Conservation (phyloP, 2,329 filamentous ascomycete species). For the Nothomitra cinnamomea region DNA sequence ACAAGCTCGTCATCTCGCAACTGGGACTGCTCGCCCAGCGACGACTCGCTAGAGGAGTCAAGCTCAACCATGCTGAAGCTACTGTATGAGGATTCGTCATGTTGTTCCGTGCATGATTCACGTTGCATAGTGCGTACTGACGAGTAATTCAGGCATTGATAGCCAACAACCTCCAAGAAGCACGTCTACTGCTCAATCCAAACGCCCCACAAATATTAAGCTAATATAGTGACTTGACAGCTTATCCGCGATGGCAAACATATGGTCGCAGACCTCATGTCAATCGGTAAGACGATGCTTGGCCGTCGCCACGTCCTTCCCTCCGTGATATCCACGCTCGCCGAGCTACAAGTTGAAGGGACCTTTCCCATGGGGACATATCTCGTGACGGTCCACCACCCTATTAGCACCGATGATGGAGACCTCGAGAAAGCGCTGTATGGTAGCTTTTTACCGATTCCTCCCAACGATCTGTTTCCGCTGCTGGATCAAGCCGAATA, state of each 20-base stretch:
- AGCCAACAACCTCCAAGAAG: constrained; percentile 77
- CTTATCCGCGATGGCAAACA: constrained; percentile 93
- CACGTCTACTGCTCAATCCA: constrained; percentile 18
- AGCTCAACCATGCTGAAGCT: constrained; percentile 80
- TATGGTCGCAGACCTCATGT: constrained; percentile 84
- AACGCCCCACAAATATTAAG: constrained; percentile 5
- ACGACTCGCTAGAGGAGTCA: constrained; percentile 71
- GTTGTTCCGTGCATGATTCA: constrained; percentile 7
- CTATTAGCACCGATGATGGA: constrained; percentile 71
- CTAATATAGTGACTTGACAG: constrained; percentile 21
- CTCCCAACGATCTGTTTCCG: constrained; percentile 50
- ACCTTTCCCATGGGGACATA: constrained; percentile 86
- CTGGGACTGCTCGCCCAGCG: constrained; percentile 75
- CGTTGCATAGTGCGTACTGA: not conserved
- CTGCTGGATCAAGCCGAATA: constrained; percentile 48
- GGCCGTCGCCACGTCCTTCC: constrained; percentile 83
- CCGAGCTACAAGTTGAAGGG: constrained; percentile 82
- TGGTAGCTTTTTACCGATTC: constrained; percentile 76
- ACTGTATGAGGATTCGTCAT: constrained; percentile 33
- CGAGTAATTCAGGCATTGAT: constrained; percentile 32
- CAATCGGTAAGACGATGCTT: constrained; percentile 77
- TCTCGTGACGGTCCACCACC: constrained; percentile 84
- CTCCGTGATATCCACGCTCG: constrained; percentile 59
- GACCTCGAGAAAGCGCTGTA: constrained; percentile 78
- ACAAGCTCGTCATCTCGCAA: constrained; percentile 90